These are phyloP conservation scores for Apocynum venetum DNA, from an alignment of 257 asterid genomes.

Conservation along the genomic window DNA sequence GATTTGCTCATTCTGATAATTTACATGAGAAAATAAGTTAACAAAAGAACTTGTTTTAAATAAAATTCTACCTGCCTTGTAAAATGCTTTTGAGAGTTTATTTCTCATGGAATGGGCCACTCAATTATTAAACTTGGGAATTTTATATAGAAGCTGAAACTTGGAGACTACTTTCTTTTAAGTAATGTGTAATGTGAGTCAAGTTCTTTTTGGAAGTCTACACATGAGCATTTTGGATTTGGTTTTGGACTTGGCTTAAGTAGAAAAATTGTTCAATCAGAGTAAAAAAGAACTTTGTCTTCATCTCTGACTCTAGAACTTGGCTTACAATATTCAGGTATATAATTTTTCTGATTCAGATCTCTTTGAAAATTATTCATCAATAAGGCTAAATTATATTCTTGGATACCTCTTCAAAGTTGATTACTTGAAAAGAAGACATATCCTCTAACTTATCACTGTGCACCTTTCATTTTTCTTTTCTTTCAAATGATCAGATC, in stretches of 20 bases:
- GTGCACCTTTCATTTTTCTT: background rate
- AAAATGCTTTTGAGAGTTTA: too few species aligned
- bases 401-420: background rate
- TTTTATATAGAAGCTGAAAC: background rate
- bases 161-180: background rate
- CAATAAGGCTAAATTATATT: background rate
- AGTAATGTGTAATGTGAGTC: background rate
- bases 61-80: background rate
- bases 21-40: background rate
- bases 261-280: background rate
- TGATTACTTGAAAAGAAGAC: background rate
- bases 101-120: background rate
- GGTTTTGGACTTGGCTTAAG: background rate
- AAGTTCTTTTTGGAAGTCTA: background rate
- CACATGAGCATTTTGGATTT: background rate
- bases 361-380: background rate
- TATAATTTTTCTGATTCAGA: background rate
- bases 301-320: background rate
- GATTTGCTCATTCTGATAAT: background rate
- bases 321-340: background rate
- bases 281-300: background rate
- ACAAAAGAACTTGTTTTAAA: too few species aligned
- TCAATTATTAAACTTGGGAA: background rate
- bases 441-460: background rate
- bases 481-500: background rate